phyloP scores from a whole-genome alignment of 352 stramenopile species.

The Thraustochytrium striatum region DNA sequence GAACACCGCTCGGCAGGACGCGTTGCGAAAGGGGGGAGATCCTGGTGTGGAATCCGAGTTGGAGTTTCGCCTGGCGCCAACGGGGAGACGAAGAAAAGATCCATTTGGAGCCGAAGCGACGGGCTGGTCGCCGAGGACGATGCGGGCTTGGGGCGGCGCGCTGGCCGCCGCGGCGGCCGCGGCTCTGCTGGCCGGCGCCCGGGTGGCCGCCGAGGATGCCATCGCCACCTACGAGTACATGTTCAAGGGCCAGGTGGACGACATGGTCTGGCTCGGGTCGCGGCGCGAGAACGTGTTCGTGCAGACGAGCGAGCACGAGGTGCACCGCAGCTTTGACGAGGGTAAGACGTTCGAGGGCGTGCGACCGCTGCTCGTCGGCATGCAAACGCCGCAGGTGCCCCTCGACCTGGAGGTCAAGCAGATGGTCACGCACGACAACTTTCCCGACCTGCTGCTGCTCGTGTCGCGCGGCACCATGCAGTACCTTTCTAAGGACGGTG shows the following conservation, averaged over 20 bases:
- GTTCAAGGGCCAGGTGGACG: conserved; percentile 44
- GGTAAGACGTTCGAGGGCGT: conserved; percentile 36
- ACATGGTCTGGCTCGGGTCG: conserved; percentile 46
- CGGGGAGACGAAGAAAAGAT: too few relatives aligned
- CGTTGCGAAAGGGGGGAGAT: too few relatives aligned
- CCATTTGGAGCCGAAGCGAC: too few relatives aligned
- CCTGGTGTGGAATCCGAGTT: too few relatives aligned
- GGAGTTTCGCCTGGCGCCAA: too few relatives aligned
- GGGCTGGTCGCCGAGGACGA: too few relatives aligned
- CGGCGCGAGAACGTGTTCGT: conserved; percentile 25
- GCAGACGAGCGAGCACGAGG: conserved; percentile 5
- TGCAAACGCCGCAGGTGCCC: background rate
- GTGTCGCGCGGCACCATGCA: conserved; percentile 30
- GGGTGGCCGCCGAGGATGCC: background rate
- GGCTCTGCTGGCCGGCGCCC: background rate
- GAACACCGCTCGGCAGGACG: too few relatives aligned
- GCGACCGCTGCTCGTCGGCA: background rate
- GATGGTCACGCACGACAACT: conserved; percentile 1
- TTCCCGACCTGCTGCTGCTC: conserved; percentile 32
- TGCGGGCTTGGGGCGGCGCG: background rate
- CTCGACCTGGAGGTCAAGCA: conserved; percentile 8
- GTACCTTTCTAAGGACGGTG: conserved; percentile 31
- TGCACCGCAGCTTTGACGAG: conserved; percentile 42
- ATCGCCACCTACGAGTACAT: conserved; percentile 41
- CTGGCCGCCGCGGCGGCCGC: background rate